Evolutionary conservation across 176 grass and related monocot genomes (phyloP).

Genomic region (Oryza brachyantha): DNA sequence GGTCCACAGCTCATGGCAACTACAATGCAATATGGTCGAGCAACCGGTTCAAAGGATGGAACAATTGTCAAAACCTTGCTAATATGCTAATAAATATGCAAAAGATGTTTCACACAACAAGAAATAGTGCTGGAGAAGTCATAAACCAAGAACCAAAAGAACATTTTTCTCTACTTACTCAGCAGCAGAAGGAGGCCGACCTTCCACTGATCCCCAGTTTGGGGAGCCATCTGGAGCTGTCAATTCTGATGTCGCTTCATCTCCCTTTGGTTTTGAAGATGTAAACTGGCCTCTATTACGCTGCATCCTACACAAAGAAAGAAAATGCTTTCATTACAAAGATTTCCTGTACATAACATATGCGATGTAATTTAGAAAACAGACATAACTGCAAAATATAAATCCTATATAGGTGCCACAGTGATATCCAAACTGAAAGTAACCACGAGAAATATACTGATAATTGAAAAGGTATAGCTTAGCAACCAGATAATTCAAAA

Average conservation of each 20-base stretch:
- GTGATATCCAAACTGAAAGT: not conserved
- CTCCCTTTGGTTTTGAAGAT: slow-evolving; percentile 87
- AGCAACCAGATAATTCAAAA: not conserved
- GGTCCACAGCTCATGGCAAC: not conserved
- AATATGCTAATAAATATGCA: not conserved
- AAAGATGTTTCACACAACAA: not conserved
- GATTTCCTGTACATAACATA: not conserved
- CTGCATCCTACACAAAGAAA: slow-evolving; percentile 74
- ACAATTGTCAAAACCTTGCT: not conserved
- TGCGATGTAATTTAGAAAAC: not conserved
- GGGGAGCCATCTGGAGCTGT: slow-evolving; percentile 54
- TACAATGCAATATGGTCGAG: slow-evolving; percentile 11
- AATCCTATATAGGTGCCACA: not conserved
- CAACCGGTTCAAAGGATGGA: not conserved
- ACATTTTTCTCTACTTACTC: slow-evolving; percentile 48
- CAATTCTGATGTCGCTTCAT: slow-evolving; percentile 54
- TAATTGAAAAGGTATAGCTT: not conserved
- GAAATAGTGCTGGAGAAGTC: not conserved
- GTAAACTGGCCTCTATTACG: slow-evolving; percentile 97
- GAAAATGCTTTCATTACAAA: slow-evolving; percentile 2
- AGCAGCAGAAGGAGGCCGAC: slow-evolving; percentile 78
- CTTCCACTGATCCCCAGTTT: slow-evolving; percentile 79
- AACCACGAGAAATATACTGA: not conserved
- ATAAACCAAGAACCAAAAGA: slow-evolving; percentile 21
- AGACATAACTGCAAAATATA: slow-evolving; percentile 1